Percentiles rank a stretch among this genome's conserved stretches.
These are phyloP conservation scores for Papilionanthe hybrid DNA, from an alignment of 116 monocot species.

Conservation along the genomic window DNA sequence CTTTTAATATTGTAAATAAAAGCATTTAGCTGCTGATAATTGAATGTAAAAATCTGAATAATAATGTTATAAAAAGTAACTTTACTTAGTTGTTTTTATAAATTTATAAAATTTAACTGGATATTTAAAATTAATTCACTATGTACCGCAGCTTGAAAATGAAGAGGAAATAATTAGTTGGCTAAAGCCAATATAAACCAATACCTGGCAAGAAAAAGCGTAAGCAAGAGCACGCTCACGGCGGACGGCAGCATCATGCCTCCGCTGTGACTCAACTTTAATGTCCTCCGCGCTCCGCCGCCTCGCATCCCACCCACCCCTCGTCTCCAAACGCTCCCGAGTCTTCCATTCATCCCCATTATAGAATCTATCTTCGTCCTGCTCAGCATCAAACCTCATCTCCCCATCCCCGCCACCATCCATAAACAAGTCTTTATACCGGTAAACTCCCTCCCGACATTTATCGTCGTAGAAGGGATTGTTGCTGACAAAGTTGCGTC, in stretches of 20 bases:
- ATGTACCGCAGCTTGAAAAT: no score
- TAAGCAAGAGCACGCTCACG: conserved; percentile 77
- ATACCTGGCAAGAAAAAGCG: conserved; percentile 64
- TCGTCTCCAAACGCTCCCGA: background rate
- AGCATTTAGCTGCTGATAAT: no score
- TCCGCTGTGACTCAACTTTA: conserved; percentile 10
- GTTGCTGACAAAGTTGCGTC: background rate
- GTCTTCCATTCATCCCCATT: background rate
- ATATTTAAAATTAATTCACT: no score
- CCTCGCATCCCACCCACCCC: conserved; percentile 17
- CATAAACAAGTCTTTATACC: conserved; percentile 3
- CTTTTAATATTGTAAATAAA: no score
- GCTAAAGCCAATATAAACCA: background rate
- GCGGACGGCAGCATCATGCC: conserved; percentile 29
- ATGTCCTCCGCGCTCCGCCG: conserved; percentile 16
- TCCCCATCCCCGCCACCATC: conserved; percentile 15
- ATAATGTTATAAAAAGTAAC: no score
- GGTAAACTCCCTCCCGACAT: background rate
- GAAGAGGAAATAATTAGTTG: no score
- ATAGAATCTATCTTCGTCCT: conserved; percentile 1
- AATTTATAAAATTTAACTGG: no score
- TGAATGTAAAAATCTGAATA: no score
- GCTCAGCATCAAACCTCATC: background rate
- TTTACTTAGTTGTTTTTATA: no score
- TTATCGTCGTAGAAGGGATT: background rate